Percentiles rank a stretch among this genome's conserved stretches.
Conservation (phyloP, 495 filamentous ascomycete species). For the Trichocladium uniseriatum region DNA sequence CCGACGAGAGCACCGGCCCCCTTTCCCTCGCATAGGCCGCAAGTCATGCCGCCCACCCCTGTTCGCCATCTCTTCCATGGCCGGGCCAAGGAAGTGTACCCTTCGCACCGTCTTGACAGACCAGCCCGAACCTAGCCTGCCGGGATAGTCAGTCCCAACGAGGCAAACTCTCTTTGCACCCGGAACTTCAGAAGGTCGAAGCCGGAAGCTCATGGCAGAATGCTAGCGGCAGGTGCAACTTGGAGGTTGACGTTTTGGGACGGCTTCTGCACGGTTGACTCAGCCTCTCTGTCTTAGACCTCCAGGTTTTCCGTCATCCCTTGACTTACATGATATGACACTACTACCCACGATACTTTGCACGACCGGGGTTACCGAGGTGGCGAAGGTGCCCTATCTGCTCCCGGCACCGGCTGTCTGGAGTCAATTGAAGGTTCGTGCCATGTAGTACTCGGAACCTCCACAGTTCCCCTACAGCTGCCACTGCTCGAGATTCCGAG, state of each 20-base stretch:
- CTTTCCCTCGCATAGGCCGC: slow-evolving; percentile 23
- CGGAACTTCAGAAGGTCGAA: not conserved
- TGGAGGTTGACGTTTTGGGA: slow-evolving; percentile 1
- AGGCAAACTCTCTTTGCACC: not conserved
- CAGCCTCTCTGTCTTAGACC: slow-evolving; percentile 10
- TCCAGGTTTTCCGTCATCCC: slow-evolving; percentile 11
- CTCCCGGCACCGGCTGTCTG: not conserved
- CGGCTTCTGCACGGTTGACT: not conserved
- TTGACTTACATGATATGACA: slow-evolving; percentile 22
- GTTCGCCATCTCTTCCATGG: slow-evolving; percentile 3
- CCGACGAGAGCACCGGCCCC: slow-evolving; percentile 8
- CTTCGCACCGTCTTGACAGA: too few relatives aligned
- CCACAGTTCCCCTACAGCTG: slow-evolving; percentile 11
- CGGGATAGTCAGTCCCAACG: not conserved
- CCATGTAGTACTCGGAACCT: slow-evolving; percentile 6
- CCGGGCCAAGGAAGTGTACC: not conserved
- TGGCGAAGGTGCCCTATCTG: slow-evolving; percentile 1
- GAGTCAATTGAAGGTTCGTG: not conserved
- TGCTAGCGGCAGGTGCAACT: not conserved
- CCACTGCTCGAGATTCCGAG: slow-evolving; percentile 11
- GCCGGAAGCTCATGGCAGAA: not conserved
- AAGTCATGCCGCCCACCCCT: slow-evolving; percentile 26
- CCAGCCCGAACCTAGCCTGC: not conserved
- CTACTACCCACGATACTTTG: slow-evolving; percentile 11
- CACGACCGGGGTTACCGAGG: slow-evolving; percentile 7